A percentile compares a stretch with the other conserved stretches of the same genome.
Evolutionary conservation across 208 protist genomes (phyloP).

Genomic region (Leishmania gerbilli): DNA sequence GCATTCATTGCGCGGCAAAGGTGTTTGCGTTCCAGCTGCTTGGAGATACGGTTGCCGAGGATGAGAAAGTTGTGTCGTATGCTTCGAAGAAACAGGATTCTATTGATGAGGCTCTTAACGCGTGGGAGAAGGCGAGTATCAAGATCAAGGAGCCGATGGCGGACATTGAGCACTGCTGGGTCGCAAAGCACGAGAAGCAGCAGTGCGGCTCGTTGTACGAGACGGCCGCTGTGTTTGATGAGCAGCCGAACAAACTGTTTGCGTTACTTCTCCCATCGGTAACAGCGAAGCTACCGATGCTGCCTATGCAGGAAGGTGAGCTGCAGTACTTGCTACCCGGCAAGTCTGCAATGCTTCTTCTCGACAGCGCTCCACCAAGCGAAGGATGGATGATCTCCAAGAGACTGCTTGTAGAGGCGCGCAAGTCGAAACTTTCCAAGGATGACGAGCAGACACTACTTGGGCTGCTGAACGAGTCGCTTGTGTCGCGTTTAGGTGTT

Average conservation of each 20-base stretch:
- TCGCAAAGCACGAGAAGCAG: slow-evolving; percentile 48
- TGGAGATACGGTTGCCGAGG: slow-evolving; percentile 32
- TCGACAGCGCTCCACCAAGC: slow-evolving; percentile 40
- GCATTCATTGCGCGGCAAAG: slow-evolving; percentile 68
- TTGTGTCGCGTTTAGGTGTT: slow-evolving; percentile 47
- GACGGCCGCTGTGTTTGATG: slow-evolving; percentile 46
- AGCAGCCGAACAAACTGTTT: slow-evolving; percentile 21
- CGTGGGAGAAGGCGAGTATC: slow-evolving; percentile 53
- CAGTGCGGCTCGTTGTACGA: slow-evolving; percentile 41
- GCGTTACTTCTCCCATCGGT: slow-evolving; percentile 40
- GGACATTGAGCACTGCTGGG: slow-evolving; percentile 64
- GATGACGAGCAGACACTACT: slow-evolving; percentile 45
- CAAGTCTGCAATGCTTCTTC: slow-evolving; percentile 44
- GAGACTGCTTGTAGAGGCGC: slow-evolving; percentile 35
- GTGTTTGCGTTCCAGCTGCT: slow-evolving; percentile 72
- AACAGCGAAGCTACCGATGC: slow-evolving; percentile 45
- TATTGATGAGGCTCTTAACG: slow-evolving; percentile 61
- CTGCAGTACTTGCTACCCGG: slow-evolving; percentile 55
- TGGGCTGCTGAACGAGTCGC: slow-evolving; percentile 37
- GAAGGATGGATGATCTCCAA: slow-evolving; percentile 46
- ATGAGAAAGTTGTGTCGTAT: slow-evolving; percentile 49
- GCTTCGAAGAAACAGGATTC: slow-evolving; percentile 58
- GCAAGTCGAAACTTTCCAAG: slow-evolving; percentile 32
- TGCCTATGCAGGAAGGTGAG: slow-evolving; percentile 57
- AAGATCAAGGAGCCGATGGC: slow-evolving; percentile 64